Percentiles rank a stretch among this genome's conserved stretches.
These are phyloP conservation scores for Panicum virgatum DNA, from an alignment of 202 grass and related monocot species.

Conservation along the genomic window DNA sequence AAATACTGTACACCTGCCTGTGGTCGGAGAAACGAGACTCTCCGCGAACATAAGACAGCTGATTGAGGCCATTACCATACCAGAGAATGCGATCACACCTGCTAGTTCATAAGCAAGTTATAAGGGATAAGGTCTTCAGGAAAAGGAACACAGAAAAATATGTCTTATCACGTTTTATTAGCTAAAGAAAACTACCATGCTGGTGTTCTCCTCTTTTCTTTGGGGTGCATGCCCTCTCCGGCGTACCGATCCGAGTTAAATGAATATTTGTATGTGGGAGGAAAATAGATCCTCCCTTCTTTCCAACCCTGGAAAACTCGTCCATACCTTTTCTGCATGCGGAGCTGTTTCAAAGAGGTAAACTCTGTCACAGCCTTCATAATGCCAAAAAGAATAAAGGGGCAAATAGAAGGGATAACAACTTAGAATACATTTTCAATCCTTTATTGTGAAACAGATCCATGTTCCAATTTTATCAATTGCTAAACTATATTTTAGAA, in stretches of 20 bases:
- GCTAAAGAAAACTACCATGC: constrained; percentile 64
- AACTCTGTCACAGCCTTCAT: background rate
- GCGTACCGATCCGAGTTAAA: constrained; percentile 90
- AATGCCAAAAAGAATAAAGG: constrained; percentile 18
- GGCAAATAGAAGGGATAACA: background rate
- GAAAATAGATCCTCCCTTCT: constrained; percentile 95
- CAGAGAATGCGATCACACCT: constrained; percentile 94
- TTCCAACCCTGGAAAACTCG: constrained; percentile 86
- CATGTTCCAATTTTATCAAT: background rate
- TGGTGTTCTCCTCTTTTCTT: constrained; percentile 85
- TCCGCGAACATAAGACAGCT: constrained; percentile 73
- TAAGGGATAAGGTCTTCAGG: background rate
- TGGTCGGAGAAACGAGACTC: constrained; percentile 95
- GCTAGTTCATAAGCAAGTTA: constrained; percentile 1
- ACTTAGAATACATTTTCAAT: background rate
- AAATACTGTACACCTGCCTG: constrained; percentile 78
- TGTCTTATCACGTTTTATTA: constrained; percentile 5
- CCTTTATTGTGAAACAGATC: constrained; percentile 1
- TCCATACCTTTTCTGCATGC: constrained; percentile 84
- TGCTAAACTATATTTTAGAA: background rate
- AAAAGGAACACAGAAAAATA: background rate
- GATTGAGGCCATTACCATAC: constrained; percentile 71
- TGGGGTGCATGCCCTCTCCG: constrained; percentile 67
- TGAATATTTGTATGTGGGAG: constrained; percentile 93
- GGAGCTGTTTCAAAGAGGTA: constrained; percentile 61